Base-by-base conservation (phyloP, 257 asterid species). In the Salvia splendens region DNA sequence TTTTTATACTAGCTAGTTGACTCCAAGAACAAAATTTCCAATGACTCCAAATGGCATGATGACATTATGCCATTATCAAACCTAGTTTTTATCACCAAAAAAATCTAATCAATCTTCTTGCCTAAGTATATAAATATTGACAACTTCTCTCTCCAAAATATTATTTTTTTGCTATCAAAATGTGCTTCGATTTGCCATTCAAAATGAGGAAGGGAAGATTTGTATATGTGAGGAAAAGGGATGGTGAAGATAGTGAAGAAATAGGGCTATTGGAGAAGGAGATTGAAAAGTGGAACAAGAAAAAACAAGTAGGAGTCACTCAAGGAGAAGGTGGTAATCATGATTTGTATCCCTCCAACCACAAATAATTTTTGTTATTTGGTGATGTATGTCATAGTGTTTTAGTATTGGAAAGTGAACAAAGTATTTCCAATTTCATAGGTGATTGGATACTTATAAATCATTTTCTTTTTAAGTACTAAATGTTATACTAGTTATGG, bases 211-310 rank as follows among this genome's bases (percentile, higher is more conserved):
- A 81, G 65, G 85, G 76, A 5, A 84, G 67, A 51, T 3, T 76
- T 4, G 45, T 54, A 55, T 46, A 43, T 4, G 58, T 68, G 1
- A 79, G 78, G 77, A 77, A 70, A 65, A 68, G 58, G 61, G 38
- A 49, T 64, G 77, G 64, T 36, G 81, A 69, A 64, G 79, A 77
- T 42, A 62, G 71, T 45, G 85, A 81, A 60, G 81, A 73, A 4
- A 62, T 74, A 38, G 89, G 83, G 20, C 50, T 79, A 63, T 47
- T 84, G 53, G 83, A 67, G 58, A 81, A 79, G 73, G 85, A 84
- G 70, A 68, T 81, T 59, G 86, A 80, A 67, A 80, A 76, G 71
- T 83, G 82, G 88, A 76, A 78, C 64, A 70, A 73, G 57, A 74
- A 68, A 54, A 74, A 48, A 8, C 72, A 74, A 4, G 52, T 15